Conservation (phyloP, 306 rosid genomes). For the Corylus avellana region DNA sequence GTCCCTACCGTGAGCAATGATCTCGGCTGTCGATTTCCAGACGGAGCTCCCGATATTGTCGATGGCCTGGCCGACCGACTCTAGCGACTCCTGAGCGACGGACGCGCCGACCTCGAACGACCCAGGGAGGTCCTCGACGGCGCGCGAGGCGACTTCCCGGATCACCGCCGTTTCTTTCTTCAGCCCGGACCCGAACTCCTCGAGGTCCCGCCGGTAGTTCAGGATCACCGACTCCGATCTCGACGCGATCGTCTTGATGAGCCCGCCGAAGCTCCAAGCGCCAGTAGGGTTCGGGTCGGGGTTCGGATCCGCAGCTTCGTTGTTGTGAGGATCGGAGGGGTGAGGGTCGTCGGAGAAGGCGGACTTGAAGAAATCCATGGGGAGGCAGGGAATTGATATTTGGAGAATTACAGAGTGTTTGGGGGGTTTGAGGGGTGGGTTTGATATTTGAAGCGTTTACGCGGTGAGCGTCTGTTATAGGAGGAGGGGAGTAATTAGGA, state of each 20-base stretch:
- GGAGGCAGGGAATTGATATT: neutral
- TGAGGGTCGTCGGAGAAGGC: conserved; percentile 65
- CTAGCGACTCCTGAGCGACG: conserved; percentile 94
- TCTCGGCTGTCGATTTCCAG: conserved; percentile 87
- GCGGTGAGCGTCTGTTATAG: neutral
- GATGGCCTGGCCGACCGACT: conserved; percentile 89
- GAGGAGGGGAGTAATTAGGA: neutral
- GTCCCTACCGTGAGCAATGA: conserved; percentile 80
- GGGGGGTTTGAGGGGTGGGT: neutral
- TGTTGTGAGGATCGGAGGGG: conserved; percentile 13
- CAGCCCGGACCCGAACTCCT: conserved; percentile 79
- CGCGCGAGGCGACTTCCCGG: conserved; percentile 91
- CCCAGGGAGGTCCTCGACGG: conserved; percentile 73
- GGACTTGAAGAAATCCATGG: conserved; percentile 62
- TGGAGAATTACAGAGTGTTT: neutral
- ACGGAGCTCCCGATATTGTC: conserved; percentile 88
- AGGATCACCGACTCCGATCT: conserved; percentile 75
- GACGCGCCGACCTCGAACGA: conserved; percentile 82
- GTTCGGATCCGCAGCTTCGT: conserved; percentile 3
- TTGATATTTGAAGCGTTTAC: neutral
- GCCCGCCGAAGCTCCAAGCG: conserved; percentile 82
- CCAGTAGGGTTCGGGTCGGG: neutral
- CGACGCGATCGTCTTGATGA: conserved; percentile 67
- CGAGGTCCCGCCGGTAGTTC: conserved; percentile 75
- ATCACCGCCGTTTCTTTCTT: conserved; percentile 74